Conservation (phyloP, 2,329 filamentous ascomycete species). For the Cercospora sp. region DNA sequence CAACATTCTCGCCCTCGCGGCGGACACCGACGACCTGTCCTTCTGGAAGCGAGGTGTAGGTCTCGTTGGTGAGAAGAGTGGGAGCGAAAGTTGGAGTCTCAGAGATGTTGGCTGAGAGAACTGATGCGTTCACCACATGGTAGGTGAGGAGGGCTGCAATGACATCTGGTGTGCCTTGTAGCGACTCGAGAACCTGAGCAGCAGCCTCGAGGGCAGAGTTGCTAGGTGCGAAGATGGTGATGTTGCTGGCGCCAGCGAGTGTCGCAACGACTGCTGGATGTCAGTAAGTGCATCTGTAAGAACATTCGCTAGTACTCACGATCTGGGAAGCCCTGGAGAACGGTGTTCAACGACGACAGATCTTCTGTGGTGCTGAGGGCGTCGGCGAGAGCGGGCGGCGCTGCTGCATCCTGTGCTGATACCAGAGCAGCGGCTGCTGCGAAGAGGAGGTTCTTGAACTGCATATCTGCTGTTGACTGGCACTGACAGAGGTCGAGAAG, state of each 20-base stretch:
- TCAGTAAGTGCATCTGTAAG: not conserved
- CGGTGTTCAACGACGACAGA: constrained; percentile 21
- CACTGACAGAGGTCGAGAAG: not conserved
- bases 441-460: constrained; percentile 42
- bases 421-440: constrained; percentile 39
- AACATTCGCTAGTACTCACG: not conserved
- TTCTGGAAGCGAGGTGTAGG: constrained; percentile 60
- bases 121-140: constrained; percentile 59
- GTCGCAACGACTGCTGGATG: constrained; percentile 32
- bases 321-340: constrained; percentile 21
- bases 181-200: constrained; percentile 36
- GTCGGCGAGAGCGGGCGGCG: constrained; percentile 39
- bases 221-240: constrained; percentile 60
- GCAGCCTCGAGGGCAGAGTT: constrained; percentile 52
- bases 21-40: constrained; percentile 53
- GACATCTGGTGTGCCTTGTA: constrained; percentile 37
- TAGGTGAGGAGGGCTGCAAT: constrained; percentile 56
- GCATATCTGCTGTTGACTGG: constrained; percentile 36
- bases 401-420: constrained; percentile 32
- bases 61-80: constrained; percentile 52
- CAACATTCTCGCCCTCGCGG: constrained; percentile 45
- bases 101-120: constrained; percentile 43
- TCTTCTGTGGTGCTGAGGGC: constrained; percentile 36
- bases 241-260: constrained; percentile 45
- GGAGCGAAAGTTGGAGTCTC: constrained; percentile 46